These are phyloP conservation scores for Ogataea salicorniae DNA, from an alignment of 805 yeast genomes.

Conservation along the genomic window DNA sequence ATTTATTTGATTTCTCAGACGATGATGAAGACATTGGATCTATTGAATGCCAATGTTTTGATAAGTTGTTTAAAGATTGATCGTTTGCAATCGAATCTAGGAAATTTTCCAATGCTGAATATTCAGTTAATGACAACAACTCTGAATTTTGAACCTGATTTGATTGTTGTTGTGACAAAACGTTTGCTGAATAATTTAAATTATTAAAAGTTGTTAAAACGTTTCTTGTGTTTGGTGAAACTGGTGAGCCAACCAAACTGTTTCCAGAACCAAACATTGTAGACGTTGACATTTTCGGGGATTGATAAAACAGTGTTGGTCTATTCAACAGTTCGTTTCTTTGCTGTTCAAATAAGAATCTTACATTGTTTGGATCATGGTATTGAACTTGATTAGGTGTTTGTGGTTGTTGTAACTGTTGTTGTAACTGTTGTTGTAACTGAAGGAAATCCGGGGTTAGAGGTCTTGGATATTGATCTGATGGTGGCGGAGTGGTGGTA, in stretches of 20 bases:
- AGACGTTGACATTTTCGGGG: slow-evolving; percentile 6
- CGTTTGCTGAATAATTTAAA: slow-evolving; percentile 17
- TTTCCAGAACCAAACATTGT: neutral
- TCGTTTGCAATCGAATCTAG: slow-evolving; percentile 34
- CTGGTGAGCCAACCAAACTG: slow-evolving; percentile 16
- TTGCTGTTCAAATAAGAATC: slow-evolving; percentile 14
- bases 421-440: slow-evolving; percentile 2
- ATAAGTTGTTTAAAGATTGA: slow-evolving; percentile 21
- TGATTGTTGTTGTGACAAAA: neutral
- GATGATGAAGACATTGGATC: slow-evolving; percentile 22
- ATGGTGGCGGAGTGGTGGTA: neutral
- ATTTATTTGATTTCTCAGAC: neutral
- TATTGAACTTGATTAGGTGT: neutral
- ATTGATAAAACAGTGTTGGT: slow-evolving; percentile 7
- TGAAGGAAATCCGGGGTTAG: slow-evolving; percentile 7
- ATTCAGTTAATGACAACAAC: slow-evolving; percentile 30
- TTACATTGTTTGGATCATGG: neutral
- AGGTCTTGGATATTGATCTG: slow-evolving; percentile 8
- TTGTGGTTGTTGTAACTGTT: neutral
- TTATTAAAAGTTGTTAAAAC: slow-evolving; percentile 27
- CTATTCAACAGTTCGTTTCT: slow-evolving; percentile 13
- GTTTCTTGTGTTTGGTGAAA: slow-evolving; percentile 30
- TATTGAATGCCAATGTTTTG: slow-evolving; percentile 30
- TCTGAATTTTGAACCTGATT: slow-evolving; percentile 14
- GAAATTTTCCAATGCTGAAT: slow-evolving; percentile 31